Percentiles rank a stretch among this genome's conserved stretches.
phyloP scores from a whole-genome alignment of 106 monocot genomes.

The Chionographis japonica region DNA sequence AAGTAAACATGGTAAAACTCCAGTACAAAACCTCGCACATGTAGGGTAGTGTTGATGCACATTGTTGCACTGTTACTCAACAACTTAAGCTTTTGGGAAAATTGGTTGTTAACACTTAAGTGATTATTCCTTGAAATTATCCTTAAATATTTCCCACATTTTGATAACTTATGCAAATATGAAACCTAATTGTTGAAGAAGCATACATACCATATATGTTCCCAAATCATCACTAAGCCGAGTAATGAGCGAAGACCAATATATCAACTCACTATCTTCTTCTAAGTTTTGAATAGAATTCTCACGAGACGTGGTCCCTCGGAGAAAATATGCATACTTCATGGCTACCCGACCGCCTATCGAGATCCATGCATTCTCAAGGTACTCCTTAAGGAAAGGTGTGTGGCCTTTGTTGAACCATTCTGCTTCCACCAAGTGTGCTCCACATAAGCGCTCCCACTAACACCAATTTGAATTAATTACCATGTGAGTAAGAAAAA shows the following conservation, averaged over 20 bases:
- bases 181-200: not conserved
- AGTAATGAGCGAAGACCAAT: not conserved
- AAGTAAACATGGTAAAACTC: no score
- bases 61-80: no score
- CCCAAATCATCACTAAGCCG: conserved; percentile 3
- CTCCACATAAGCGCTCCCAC: not conserved
- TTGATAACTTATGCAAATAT: no score
- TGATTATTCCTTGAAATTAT: no score
- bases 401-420: conserved; percentile 9
- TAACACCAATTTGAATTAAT: not conserved
- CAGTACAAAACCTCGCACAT: no score
- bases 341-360: not conserved
- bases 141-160: no score
- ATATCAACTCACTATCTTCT: not conserved
- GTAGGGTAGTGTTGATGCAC: no score
- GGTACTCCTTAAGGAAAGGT: conserved; percentile 1
- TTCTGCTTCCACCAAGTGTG: not conserved
- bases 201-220: not conserved
- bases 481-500: no score
- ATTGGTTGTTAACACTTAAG: no score
- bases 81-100: no score
- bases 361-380: conserved; percentile 5
- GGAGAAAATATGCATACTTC: not conserved
- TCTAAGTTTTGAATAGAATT: not conserved
- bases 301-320: not conserved